Evolutionary conservation across 345 rosid species (phyloP).

Genomic region (Raphanus sativus): DNA sequence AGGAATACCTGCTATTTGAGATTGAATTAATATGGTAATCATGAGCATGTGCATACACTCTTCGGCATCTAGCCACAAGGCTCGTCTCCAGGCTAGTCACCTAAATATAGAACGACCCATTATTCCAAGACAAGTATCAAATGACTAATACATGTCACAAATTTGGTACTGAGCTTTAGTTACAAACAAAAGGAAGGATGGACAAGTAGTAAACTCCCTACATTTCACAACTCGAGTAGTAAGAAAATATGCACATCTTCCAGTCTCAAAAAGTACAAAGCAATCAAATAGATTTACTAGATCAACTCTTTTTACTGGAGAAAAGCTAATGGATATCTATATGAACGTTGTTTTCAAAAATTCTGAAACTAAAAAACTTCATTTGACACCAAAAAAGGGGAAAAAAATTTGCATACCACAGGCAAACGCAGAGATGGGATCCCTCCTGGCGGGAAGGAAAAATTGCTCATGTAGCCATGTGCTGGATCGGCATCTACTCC

Average conservation of each 20-base stretch:
- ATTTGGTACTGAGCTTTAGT: conserved; percentile 1
- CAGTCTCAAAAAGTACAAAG: neutral
- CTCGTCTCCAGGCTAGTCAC: conserved; percentile 68
- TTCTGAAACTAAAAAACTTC: conserved; percentile 15
- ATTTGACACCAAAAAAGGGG: neutral
- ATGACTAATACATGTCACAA: neutral
- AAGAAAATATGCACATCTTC: conserved; percentile 12
- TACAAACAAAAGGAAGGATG: neutral
- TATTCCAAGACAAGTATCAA: neutral
- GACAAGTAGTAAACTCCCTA: conserved; percentile 8
- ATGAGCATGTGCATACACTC: conserved; percentile 99
- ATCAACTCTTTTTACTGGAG: neutral
- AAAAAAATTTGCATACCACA: conserved; percentile 46
- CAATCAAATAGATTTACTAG: neutral
- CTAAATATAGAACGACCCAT: conserved; percentile 28
- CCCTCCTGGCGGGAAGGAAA: conserved; percentile 61
- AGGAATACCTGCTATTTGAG: conserved; percentile 74
- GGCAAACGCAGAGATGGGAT: conserved; percentile 74
- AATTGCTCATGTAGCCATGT: conserved; percentile 43
- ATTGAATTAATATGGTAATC: conserved; percentile 83
- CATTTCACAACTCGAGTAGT: conserved; percentile 1
- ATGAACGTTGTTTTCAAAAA: conserved; percentile 1
- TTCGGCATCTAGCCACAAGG: conserved; percentile 87
- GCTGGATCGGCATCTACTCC: conserved; percentile 38
- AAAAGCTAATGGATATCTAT: conserved; percentile 3